Percentiles rank a stretch among this genome's conserved stretches.
These are phyloP conservation scores for Monascus purpureus DNA, from an alignment of 495 filamentous ascomycete genomes.

Conservation along the genomic window DNA sequence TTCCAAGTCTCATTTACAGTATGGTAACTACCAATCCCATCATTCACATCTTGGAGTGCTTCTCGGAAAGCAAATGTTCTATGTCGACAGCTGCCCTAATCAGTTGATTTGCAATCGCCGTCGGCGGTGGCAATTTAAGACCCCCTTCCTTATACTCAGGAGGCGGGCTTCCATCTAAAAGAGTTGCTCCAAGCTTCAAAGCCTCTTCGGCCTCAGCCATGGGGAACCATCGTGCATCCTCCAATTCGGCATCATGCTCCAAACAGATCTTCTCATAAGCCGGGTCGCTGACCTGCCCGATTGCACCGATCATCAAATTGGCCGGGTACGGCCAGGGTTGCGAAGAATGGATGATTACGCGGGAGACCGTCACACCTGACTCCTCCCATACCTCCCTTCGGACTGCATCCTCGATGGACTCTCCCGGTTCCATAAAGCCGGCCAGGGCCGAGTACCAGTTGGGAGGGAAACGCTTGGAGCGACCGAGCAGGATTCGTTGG, in stretches of 20 bases:
- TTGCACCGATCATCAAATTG: conserved; percentile 87
- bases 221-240: conserved; percentile 75
- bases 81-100: conserved; percentile 36
- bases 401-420: conserved; percentile 90
- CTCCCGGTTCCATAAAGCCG: conserved; percentile 89
- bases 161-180: conserved; percentile 48
- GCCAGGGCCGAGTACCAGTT: conserved; percentile 84
- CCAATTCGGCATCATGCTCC: conserved; percentile 80
- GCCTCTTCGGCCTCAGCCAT: conserved; percentile 48
- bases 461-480: conserved; percentile 68
- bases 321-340: conserved; percentile 88
- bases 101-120: conserved; percentile 70
- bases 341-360: conserved; percentile 82
- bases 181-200: conserved; percentile 43
- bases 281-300: conserved; percentile 66
- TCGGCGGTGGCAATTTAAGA: conserved; percentile 57
- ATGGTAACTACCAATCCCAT: too few relatives aligned
- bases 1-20: too few relatives aligned
- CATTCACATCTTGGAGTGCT: conserved; percentile 20
- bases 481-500: conserved; percentile 67
- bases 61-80: conserved; percentile 29
- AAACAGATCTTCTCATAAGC: conserved; percentile 68
- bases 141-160: conserved; percentile 58
- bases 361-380: conserved; percentile 66
- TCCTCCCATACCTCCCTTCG: conserved; percentile 95